Conservation (phyloP, 2,329 filamentous ascomycete genomes). For the Lasiodiplodia sp. region DNA sequence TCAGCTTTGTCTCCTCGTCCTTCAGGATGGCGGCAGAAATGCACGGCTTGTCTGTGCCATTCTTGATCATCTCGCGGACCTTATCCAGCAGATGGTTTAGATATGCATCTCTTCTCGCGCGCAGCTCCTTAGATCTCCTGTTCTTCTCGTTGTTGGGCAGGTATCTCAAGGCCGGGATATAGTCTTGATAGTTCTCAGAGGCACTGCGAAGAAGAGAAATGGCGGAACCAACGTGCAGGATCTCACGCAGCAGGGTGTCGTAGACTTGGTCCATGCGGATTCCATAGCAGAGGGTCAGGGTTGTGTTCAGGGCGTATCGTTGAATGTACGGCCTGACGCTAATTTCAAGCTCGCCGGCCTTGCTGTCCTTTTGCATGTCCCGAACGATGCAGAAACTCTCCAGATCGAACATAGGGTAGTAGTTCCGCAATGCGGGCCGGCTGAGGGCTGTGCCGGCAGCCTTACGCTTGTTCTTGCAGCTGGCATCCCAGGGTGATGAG, state of each 20-base stretch:
- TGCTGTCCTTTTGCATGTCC: constrained; percentile 56
- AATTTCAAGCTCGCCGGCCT: constrained; percentile 52
- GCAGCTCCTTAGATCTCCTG: constrained; percentile 54
- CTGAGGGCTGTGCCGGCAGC: constrained; percentile 58
- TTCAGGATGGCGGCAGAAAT: constrained; percentile 63
- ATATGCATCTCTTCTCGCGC: constrained; percentile 58
- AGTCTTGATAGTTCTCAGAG: constrained; percentile 63
- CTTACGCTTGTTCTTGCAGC: constrained; percentile 62
- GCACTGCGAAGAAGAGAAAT: constrained; percentile 60
- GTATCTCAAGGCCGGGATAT: constrained; percentile 59
- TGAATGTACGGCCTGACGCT: constrained; percentile 61
- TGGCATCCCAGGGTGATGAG: constrained; percentile 62
- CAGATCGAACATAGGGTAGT: constrained; percentile 62
- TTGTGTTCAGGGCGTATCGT: constrained; percentile 62
- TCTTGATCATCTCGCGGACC: constrained; percentile 59
- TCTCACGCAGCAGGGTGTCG: constrained; percentile 60
- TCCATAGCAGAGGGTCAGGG: constrained; percentile 62
- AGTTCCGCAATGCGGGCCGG: constrained; percentile 55
- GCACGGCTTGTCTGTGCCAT: constrained; percentile 62
- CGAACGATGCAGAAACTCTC: constrained; percentile 60
- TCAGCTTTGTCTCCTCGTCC: constrained; percentile 61
- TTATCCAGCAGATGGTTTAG: constrained; percentile 59
- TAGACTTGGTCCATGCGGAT: constrained; percentile 63
- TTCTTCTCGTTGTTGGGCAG: constrained; percentile 62
- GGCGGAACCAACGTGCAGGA: constrained; percentile 61